Evolutionary conservation across 257 asterid species (phyloP).

Genomic region (Agastache rugosa): DNA sequence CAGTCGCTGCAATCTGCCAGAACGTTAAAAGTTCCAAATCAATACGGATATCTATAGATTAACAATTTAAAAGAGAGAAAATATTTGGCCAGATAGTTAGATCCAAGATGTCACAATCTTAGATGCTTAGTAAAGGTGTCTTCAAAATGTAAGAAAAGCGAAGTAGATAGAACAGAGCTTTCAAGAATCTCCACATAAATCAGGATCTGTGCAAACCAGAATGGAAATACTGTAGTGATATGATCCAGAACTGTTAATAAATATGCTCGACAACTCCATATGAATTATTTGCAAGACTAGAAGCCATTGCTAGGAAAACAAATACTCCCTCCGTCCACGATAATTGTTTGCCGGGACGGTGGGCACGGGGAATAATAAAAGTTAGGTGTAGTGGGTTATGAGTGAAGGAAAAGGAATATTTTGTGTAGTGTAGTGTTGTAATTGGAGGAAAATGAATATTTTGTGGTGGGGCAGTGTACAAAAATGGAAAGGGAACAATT

Average conservation of each 20-base stretch:
- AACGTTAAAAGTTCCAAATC: conserved; percentile 29
- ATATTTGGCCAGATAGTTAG: background rate
- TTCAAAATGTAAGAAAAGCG: background rate
- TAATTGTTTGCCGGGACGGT: too few species aligned
- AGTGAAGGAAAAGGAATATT: too few species aligned
- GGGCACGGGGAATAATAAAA: too few species aligned
- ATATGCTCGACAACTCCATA: background rate
- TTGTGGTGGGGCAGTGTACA: too few species aligned
- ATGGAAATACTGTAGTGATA: background rate
- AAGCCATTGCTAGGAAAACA: background rate
- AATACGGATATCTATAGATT: conserved; percentile 9
- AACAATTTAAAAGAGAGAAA: conserved; percentile 7
- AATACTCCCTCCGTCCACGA: too few species aligned
- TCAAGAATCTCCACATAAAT: conserved; percentile 1
- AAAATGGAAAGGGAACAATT: too few species aligned
- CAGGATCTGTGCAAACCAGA: conserved; percentile 9
- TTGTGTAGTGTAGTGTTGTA: too few species aligned
- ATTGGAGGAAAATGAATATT: too few species aligned
- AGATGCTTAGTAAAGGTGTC: conserved; percentile 11
- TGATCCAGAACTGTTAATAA: background rate
- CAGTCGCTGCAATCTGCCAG: conserved; percentile 73
- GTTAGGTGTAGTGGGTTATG: too few species aligned
- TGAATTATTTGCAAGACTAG: conserved; percentile 2
- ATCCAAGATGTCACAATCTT: background rate
- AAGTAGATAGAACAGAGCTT: background rate